phyloP scores from a whole-genome alignment of 768 basidiomycete species.

The Cubamyces sp. region DNA sequence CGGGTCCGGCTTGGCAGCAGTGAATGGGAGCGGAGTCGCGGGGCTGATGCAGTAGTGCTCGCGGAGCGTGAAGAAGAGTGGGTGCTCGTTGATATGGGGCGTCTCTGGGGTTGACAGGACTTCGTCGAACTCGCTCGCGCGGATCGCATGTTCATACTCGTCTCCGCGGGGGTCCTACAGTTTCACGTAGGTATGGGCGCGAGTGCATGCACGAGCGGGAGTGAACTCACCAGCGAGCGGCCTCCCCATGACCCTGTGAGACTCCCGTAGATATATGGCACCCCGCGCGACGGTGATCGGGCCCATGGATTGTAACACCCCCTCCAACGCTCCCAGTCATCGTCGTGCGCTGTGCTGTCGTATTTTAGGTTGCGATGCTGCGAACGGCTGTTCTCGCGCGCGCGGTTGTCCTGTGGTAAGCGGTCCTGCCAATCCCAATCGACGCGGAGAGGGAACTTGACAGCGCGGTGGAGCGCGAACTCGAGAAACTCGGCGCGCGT shows the following conservation, averaged over 20 bases:
- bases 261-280: slow-evolving; percentile 51
- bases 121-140: slow-evolving; percentile 30
- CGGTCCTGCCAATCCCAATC: slow-evolving; percentile 31
- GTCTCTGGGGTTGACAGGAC: slow-evolving; percentile 20
- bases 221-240: slow-evolving; percentile 55
- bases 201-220: background rate
- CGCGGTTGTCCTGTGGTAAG: slow-evolving; percentile 26
- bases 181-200: background rate
- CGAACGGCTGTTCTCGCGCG: slow-evolving; percentile 30
- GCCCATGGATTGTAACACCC: slow-evolving; percentile 47
- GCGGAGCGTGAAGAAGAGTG: slow-evolving; percentile 59
- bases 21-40: slow-evolving; percentile 32
- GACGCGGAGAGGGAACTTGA: slow-evolving; percentile 32
- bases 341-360: slow-evolving; percentile 52
- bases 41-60: slow-evolving; percentile 58
- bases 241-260: slow-evolving; percentile 68
- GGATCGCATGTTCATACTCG: slow-evolving; percentile 33
- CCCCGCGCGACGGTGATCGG: slow-evolving; percentile 32
- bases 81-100: slow-evolving; percentile 43
- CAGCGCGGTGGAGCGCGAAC: slow-evolving; percentile 44
- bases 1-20: slow-evolving; percentile 21
- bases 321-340: slow-evolving; percentile 58
- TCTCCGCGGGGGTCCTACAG: slow-evolving; percentile 26
- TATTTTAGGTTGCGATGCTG: slow-evolving; percentile 26
- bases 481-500: slow-evolving; percentile 65